These are phyloP conservation scores for Torulaspora gathmanii DNA, from an alignment of 805 yeast genomes.

Conservation along the genomic window DNA sequence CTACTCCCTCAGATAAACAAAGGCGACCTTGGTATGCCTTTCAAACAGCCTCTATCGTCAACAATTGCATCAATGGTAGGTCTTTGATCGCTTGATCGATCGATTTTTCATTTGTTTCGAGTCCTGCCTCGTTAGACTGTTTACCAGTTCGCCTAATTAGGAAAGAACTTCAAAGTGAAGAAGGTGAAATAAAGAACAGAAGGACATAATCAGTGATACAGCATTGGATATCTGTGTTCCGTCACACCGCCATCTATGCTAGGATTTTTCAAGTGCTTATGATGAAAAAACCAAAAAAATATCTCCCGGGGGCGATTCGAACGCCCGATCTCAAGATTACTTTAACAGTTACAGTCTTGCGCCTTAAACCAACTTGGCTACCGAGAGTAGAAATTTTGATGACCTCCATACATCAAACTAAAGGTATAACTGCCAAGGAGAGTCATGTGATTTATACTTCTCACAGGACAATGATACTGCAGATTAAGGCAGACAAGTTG, in stretches of 20 bases:
- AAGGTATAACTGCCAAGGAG: no score
- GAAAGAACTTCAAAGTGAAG: conserved; percentile 1
- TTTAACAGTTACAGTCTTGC: conserved; percentile 21
- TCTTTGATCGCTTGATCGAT: background rate
- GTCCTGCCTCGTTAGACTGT: background rate
- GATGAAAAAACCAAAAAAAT: conserved; percentile 3
- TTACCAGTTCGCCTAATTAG: conserved; percentile 3
- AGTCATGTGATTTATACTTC: no score
- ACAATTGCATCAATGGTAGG: background rate
- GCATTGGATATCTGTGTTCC: background rate
- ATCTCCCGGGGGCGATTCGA: conserved; percentile 25
- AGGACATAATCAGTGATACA: background rate
- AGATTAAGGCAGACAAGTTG: no score
- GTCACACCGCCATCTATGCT: background rate
- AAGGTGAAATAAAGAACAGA: background rate
- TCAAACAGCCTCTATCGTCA: background rate
- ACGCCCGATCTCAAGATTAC: conserved; percentile 23
- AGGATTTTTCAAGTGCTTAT: background rate
- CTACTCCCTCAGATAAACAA: background rate
- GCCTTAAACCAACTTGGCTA: conserved; percentile 25
- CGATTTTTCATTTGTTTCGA: conserved; percentile 2
- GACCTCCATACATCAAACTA: no score
- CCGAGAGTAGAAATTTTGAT: conserved; percentile 16
- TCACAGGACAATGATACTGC: no score
- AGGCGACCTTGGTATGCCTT: background rate